Evolutionary conservation across 768 basidiomycete genomes (phyloP).

Genomic region (Pulveroboletus ravenelii): DNA sequence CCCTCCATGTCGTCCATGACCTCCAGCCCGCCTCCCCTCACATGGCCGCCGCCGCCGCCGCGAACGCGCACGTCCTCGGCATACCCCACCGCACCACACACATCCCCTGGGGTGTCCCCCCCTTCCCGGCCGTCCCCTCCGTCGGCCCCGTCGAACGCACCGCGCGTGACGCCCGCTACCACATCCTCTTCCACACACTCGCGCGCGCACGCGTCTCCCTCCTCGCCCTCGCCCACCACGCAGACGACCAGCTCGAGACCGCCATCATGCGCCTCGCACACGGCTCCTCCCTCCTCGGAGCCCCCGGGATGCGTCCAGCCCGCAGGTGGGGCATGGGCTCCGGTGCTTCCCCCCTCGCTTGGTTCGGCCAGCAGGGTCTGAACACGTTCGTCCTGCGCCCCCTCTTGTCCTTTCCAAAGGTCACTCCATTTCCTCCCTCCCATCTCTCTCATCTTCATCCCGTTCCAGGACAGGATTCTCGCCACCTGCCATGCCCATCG

Average conservation of each 20-base stretch:
- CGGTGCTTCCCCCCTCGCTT: slow-evolving; percentile 27
- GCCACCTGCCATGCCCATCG: slow-evolving; percentile 66
- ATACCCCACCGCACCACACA: slow-evolving; percentile 43
- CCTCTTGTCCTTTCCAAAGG: slow-evolving; percentile 65
- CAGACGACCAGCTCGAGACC: slow-evolving; percentile 83
- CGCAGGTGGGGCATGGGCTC: slow-evolving; percentile 80
- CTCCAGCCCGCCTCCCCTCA: slow-evolving; percentile 52
- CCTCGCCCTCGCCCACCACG: slow-evolving; percentile 71
- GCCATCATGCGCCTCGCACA: slow-evolving; percentile 62
- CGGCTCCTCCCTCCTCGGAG: slow-evolving; percentile 53
- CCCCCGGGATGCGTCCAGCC: slow-evolving; percentile 61
- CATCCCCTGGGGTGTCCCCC: slow-evolving; percentile 55
- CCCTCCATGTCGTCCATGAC: slow-evolving; percentile 66
- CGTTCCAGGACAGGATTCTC: slow-evolving; percentile 66
- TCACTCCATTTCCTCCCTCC: slow-evolving; percentile 23
- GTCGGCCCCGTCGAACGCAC: slow-evolving; percentile 45
- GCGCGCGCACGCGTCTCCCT: slow-evolving; percentile 30
- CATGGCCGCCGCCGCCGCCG: slow-evolving; percentile 51
- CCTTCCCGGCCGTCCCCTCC: slow-evolving; percentile 47
- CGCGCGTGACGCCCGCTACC: slow-evolving; percentile 59
- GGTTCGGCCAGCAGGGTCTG: slow-evolving; percentile 55
- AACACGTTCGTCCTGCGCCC: slow-evolving; percentile 68
- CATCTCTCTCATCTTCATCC: not conserved
- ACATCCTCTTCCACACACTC: slow-evolving; percentile 47
- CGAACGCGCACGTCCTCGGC: slow-evolving; percentile 38